Evolutionary conservation across 176 grass and related monocot genomes (phyloP), one percentile per base, ranked within the genome.

Genomic region (Oropetium thomaeum): DNA sequence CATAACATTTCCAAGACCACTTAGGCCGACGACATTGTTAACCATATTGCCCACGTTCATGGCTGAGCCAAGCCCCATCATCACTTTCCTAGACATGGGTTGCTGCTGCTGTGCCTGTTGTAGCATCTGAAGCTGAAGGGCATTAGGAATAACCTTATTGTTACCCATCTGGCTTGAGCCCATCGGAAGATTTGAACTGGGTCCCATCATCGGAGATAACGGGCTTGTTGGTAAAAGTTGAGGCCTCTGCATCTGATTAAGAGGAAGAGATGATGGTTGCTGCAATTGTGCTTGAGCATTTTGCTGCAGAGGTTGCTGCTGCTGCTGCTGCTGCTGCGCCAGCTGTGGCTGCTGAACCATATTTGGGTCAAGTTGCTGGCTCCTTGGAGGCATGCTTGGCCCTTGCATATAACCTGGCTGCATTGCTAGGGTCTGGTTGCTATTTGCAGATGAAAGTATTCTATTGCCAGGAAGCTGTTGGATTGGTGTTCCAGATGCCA

Each of bases 191-290:
- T 90, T 93, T 77, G 91, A 77, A 16, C 85, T 78, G 66, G 83
- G 70, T 51, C 67, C 83, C 48, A 92, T 78, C 75, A 99, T 90
- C 65, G 95, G 96, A 79, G 91, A 78, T 75, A 95, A 88, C 44
- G 89, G 48, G 65, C 80, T 99, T 0, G 75, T 78, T 54, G 89
- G 84, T 65, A 92, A 74, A 70, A 92, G 73, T 19, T 90, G 77
- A 84, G 91, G 87, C 80, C 92, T 84, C 77, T 91, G 93, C 29
- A 93, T 84, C 26, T 92, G 88, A 22, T 88, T 78, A 28, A 86
- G 77, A 29, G 80, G 67, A 86, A 93, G 83, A 64, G 92, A 89
- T 30, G 87, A 78, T 45, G 85, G 85, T 75, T 92, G 90, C 73
- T 92, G 90, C 76, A 89, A 58, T 72, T 90, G 89, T 79, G 69